Percentiles rank a stretch among this genome's conserved stretches.
phyloP scores from a whole-genome alignment of 2,329 filamentous ascomycete genomes.

The Thielaviopsis punctulata region DNA sequence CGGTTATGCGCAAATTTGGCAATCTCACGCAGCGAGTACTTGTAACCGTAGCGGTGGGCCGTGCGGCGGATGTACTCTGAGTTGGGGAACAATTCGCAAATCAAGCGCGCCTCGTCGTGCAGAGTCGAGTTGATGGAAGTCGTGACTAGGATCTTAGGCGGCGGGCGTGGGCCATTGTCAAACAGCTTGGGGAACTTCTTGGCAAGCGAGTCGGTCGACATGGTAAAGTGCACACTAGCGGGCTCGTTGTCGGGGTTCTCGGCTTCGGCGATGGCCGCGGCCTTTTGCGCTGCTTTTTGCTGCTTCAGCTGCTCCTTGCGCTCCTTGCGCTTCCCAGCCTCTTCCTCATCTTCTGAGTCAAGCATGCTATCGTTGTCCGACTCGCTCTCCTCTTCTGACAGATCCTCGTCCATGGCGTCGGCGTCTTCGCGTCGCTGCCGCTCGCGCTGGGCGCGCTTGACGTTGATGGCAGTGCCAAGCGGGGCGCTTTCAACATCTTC shows the following conservation, averaged over 20 bases:
- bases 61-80: slow-evolving; percentile 73
- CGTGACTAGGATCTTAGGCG: slow-evolving; percentile 80
- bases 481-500: slow-evolving; percentile 35
- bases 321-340: slow-evolving; percentile 28
- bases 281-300: slow-evolving; percentile 4
- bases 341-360: slow-evolving; percentile 38
- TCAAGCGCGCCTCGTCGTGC: slow-evolving; percentile 62
- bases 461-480: slow-evolving; percentile 37
- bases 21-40: slow-evolving; percentile 86
- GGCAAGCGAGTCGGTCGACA: slow-evolving; percentile 27
- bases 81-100: slow-evolving; percentile 75
- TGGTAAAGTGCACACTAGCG: slow-evolving; percentile 11
- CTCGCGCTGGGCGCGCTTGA: slow-evolving; percentile 38
- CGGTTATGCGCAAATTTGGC: slow-evolving; percentile 67
- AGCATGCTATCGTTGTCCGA: slow-evolving; percentile 68
- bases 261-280: slow-evolving; percentile 35
- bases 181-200: slow-evolving; percentile 47
- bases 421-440: slow-evolving; percentile 36
- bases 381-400: slow-evolving; percentile 30
- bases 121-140: slow-evolving; percentile 79
- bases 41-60: slow-evolving; percentile 67
- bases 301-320: slow-evolving; percentile 21
- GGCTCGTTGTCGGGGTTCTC: slow-evolving; percentile 37
- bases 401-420: slow-evolving; percentile 29
- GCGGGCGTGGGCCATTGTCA: slow-evolving; percentile 36